Evolutionary conservation across 352 stramenopile species (phyloP).

Genomic region (Aphanomyces euteiches): DNA sequence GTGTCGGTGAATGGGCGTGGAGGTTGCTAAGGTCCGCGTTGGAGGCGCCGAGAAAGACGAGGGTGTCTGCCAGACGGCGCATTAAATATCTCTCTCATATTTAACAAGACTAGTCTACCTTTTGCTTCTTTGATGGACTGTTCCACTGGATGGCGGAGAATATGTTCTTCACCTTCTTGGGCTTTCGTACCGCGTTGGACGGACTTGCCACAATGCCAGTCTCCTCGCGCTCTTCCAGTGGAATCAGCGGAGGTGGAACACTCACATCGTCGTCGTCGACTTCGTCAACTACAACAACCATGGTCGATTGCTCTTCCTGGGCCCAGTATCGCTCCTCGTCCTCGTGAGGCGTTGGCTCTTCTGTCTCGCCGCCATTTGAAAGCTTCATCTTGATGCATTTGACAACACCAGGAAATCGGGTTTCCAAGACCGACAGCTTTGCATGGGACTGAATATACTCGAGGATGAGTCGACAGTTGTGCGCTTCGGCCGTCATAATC

Average conservation of each 20-base stretch:
- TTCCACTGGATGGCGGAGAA: slow-evolving; percentile 16
- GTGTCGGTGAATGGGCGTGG: too few relatives aligned
- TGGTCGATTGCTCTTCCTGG: slow-evolving; percentile 51
- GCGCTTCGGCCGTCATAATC: slow-evolving; percentile 32
- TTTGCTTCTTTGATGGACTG: slow-evolving; percentile 20
- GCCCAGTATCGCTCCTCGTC: slow-evolving; percentile 80
- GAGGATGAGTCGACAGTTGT: slow-evolving; percentile 45
- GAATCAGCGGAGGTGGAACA: slow-evolving; percentile 15
- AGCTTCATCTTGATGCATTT: slow-evolving; percentile 16
- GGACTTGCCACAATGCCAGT: slow-evolving; percentile 13
- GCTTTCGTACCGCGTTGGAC: background rate
- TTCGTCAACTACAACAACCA: slow-evolving; percentile 24
- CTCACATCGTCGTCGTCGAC: background rate
- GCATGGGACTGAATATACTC: slow-evolving; percentile 48
- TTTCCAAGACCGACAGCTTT: background rate
- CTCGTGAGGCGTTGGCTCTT: slow-evolving; percentile 41
- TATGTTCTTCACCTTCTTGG: slow-evolving; percentile 14
- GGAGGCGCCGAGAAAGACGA: too few relatives aligned
- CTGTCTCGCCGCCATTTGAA: background rate
- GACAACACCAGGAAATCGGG: slow-evolving; percentile 19
- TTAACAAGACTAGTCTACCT: slow-evolving; percentile 24
- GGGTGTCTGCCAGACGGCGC: background rate
- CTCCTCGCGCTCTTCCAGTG: slow-evolving; percentile 26
- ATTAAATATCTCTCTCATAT: slow-evolving; percentile 21
- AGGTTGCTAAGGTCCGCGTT: too few relatives aligned